A percentile compares a stretch with the other conserved stretches of the same genome.
phyloP scores from a whole-genome alignment of 1,284 basidiomycete genomes.

The Ceratobasidium sp. region DNA sequence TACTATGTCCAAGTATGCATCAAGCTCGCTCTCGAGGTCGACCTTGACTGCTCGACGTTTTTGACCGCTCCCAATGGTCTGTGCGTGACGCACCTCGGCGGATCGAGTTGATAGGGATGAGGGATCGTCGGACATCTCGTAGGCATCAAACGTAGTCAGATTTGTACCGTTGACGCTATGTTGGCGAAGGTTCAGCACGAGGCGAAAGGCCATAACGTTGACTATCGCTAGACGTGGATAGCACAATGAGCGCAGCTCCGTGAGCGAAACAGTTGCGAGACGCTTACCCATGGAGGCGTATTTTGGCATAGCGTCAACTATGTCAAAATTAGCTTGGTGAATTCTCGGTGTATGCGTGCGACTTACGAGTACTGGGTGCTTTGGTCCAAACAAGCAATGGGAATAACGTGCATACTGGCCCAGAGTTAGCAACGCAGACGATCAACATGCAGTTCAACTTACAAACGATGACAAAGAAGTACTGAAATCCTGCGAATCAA shows the following conservation, averaged over 20 bases:
- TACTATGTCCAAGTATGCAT: background rate
- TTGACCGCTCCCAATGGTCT: background rate
- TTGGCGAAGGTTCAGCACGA: slow-evolving; percentile 23
- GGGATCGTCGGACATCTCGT: slow-evolving; percentile 20
- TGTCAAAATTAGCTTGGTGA: background rate
- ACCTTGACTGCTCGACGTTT: too few species aligned
- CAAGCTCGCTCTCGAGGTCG: too few species aligned
- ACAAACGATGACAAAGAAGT: slow-evolving; percentile 30
- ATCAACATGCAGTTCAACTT: background rate
- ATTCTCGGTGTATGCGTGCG: background rate
- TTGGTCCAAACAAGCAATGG: slow-evolving; percentile 23
- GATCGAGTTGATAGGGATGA: background rate
- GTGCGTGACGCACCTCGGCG: background rate
- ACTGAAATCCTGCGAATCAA: slow-evolving; percentile 22
- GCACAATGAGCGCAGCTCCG: background rate
- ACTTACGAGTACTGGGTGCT: slow-evolving; percentile 36
- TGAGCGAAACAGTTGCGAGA: background rate
- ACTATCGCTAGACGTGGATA: slow-evolving; percentile 4
- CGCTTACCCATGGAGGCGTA: slow-evolving; percentile 17
- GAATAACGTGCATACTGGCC: slow-evolving; percentile 24
- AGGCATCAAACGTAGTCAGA: background rate
- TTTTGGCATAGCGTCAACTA: slow-evolving; percentile 34
- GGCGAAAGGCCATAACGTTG: slow-evolving; percentile 14
- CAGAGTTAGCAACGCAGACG: background rate
- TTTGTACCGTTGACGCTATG: background rate